phyloP scores from a whole-genome alignment of 2,329 filamentous ascomycete species.

The Colletotrichum coccodes region DNA sequence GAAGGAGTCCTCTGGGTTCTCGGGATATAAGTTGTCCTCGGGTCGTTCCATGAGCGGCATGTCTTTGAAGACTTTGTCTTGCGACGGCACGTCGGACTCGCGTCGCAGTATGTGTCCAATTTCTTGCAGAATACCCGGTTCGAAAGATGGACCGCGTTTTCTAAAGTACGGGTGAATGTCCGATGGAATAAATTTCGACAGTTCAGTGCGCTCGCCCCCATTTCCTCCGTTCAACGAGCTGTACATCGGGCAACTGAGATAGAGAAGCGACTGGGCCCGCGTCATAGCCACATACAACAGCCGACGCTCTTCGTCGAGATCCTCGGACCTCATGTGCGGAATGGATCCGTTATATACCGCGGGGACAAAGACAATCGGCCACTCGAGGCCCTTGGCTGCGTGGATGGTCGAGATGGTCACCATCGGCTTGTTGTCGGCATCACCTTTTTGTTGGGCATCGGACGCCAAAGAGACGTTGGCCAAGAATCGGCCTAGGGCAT shows the following conservation, averaged over 20 bases:
- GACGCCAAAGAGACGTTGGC: constrained; percentile 89
- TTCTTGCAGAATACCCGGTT: constrained; percentile 68
- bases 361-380: constrained; percentile 94
- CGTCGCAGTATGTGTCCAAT: constrained; percentile 79
- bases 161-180: constrained; percentile 50
- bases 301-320: constrained; percentile 86
- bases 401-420: constrained; percentile 97
- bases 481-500: constrained; percentile 79
- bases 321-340: constrained; percentile 86
- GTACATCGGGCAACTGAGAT: constrained; percentile 82
- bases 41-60: constrained; percentile 64
- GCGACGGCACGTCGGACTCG: constrained; percentile 59
- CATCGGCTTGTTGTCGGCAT: constrained; percentile 66
- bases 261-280: constrained; percentile 84
- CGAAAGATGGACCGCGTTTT: constrained; percentile 76
- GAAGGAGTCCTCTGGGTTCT: constrained; percentile 40
- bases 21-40: constrained; percentile 76
- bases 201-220: constrained; percentile 57
- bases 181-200: constrained; percentile 78
- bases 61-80: constrained; percentile 62
- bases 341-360: constrained; percentile 91
- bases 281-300: constrained; percentile 98
- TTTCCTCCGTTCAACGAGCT: constrained; percentile 68
- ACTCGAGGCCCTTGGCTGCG: constrained; percentile 94
- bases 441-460: constrained; percentile 68